Evolutionary conservation across 2,329 filamentous ascomycete genomes (phyloP).

Genomic region (Periconia macrospinosa): DNA sequence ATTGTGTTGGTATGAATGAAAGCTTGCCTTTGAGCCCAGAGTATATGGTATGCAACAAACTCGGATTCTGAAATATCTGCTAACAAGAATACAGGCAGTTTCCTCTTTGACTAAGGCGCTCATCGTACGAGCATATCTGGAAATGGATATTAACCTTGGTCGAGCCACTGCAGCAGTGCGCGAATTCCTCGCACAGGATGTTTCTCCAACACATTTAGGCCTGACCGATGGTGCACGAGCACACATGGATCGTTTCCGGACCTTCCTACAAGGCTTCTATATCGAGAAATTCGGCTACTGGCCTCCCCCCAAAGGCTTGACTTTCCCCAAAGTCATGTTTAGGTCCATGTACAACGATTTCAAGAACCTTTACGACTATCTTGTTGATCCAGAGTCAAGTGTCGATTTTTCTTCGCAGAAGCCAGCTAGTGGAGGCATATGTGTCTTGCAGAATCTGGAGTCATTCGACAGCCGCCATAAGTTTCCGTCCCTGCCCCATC

Average conservation of each 20-base stretch:
- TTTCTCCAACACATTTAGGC: conserved; percentile 68
- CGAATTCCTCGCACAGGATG: conserved; percentile 71
- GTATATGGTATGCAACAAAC: conserved; percentile 57
- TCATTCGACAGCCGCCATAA: conserved; percentile 66
- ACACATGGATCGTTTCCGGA: conserved; percentile 73
- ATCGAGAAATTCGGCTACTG: conserved; percentile 70
- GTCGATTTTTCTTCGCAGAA: conserved; percentile 54
- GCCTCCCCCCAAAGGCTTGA: conserved; percentile 59
- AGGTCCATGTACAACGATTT: conserved; percentile 70
- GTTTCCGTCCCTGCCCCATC: conserved; percentile 63
- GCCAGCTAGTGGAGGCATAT: conserved; percentile 67
- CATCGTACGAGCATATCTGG: conserved; percentile 63
- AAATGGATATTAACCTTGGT: conserved; percentile 66
- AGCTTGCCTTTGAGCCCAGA: conserved; percentile 59
- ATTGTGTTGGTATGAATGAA: conserved; percentile 78
- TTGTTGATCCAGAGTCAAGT: conserved; percentile 65
- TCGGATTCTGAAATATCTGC: not conserved
- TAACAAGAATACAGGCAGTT: conserved; percentile 29
- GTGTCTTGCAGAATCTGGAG: conserved; percentile 67
- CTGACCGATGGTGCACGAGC: conserved; percentile 62
- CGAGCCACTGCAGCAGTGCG: conserved; percentile 61
- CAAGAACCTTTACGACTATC: conserved; percentile 67
- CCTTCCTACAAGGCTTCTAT: conserved; percentile 69
- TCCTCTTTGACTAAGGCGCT: conserved; percentile 63
- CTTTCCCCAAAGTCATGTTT: conserved; percentile 63